Conservation (phyloP, 108 stramenopile species). For the Chaetoceros tenuissimus region DNA sequence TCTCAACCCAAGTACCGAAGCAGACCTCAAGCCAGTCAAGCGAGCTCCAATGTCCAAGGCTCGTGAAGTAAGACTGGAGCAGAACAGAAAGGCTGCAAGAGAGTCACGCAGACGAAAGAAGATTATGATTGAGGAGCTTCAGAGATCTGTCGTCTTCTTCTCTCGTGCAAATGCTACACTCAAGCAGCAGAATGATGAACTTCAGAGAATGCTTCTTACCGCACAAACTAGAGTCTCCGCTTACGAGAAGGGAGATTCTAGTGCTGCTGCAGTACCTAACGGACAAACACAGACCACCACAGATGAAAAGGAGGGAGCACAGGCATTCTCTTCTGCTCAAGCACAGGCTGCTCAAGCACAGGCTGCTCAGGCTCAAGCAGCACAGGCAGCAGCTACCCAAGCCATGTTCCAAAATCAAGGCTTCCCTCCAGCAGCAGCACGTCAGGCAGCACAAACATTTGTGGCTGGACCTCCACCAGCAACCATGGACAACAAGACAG, state of each 20-base stretch:
- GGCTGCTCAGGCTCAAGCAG: constrained; percentile 28
- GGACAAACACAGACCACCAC: neutral
- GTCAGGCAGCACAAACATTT: constrained; percentile 28
- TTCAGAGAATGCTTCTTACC: constrained; percentile 48
- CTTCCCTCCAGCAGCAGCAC: constrained; percentile 33
- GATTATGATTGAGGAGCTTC: constrained; percentile 77
- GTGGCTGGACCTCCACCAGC: neutral
- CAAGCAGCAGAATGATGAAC: constrained; percentile 70
- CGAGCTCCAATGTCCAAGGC: constrained; percentile 2
- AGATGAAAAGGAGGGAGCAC: constrained; percentile 1
- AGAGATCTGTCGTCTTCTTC: constrained; percentile 77
- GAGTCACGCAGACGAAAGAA: constrained; percentile 78
- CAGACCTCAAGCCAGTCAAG: neutral
- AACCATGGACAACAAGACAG: neutral
- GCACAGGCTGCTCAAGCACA: no score
- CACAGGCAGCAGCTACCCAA: constrained; percentile 30
- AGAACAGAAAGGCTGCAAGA: constrained; percentile 80
- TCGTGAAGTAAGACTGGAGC: constrained; percentile 74
- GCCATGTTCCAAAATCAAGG: constrained; percentile 34
- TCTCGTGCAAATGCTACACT: constrained; percentile 58
- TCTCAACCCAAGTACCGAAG: neutral
- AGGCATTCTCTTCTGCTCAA: neutral
- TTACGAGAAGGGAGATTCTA: constrained; percentile 13
- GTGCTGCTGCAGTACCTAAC: neutral
- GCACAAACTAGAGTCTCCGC: constrained; percentile 48